Evolutionary conservation across 2,329 filamentous ascomycete species (phyloP), one percentile per base, ranked within the genome.

Genomic region (Sporothrix mexicana): DNA sequence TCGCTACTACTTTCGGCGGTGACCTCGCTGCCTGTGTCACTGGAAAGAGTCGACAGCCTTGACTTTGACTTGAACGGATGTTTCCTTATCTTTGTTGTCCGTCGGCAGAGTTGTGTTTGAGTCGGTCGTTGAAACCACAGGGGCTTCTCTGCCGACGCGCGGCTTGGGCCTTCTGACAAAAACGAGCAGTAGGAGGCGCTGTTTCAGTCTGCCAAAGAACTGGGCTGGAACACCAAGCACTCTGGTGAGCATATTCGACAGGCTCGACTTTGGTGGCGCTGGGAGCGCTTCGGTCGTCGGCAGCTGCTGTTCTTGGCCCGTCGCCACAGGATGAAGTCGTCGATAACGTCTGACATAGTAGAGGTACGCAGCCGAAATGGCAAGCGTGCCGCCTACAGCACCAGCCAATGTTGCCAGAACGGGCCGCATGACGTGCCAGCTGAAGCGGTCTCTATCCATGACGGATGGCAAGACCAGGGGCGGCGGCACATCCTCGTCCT

Each of bases 281-380:
- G 20, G n/a, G 9, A 20, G 9, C 13, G 12, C 36, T n/a, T 53
- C 59, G 8, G 45, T 9, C n/a, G 43, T 53, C 1, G 69, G 41
- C 23, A 49, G 17, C 55, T 47, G 68, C 53, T 30, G 47, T 9
- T 51, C 51, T 15, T 61, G 36, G 7, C 43, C 36, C 6, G 57
- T n/a, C 13, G n/a, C n/a, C 41, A 25, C 7, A 8, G 36, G 23
- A 45, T 49, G 45, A 13, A 30, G 23, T 3, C 45, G 57, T 17
- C 69, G 69, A 17, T 20, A 59, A 6, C 57, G 57, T 6, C 53
- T 36, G 30, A 36, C 30, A 7, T 36, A 9, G 25, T 25, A 53
- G 17, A 71, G 13, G 30, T 64, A 71, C n/a, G 55, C 47, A 45
- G 25, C 57, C 5, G 47, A 45, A 12, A 45, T 5, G n/a, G 64